Conservation (phyloP, 2,329 filamentous ascomycete genomes). For the Trichothecium sympodiale region DNA sequence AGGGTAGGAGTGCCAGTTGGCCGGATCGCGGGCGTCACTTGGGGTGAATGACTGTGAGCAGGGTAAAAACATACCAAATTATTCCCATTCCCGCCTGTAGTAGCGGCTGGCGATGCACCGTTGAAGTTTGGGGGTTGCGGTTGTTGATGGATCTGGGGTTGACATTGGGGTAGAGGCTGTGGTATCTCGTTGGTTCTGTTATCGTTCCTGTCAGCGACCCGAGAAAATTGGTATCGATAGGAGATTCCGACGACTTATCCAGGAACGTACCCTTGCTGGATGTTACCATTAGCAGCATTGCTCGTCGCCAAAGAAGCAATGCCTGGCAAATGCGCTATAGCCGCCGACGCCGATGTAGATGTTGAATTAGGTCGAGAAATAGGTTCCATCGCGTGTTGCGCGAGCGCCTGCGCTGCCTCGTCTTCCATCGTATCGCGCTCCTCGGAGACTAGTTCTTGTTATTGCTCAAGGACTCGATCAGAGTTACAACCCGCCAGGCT, state of each 20-base stretch:
- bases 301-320: conserved; percentile 33
- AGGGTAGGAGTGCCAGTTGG: no score
- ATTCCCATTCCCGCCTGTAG: conserved; percentile 13
- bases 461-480: not conserved
- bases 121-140: conserved; percentile 13
- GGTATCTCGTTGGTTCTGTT: conserved; percentile 6
- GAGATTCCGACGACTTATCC: conserved; percentile 24
- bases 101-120: conserved; percentile 20
- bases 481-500: no score
- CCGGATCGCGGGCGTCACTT: no score
- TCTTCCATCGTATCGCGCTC: conserved; percentile 4
- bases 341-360: conserved; percentile 31
- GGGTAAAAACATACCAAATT: conserved; percentile 8
- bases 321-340: conserved; percentile 31
- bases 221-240: conserved; percentile 26
- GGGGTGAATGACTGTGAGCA: conserved; percentile 1
- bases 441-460: not conserved
- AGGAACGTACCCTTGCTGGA: no score
- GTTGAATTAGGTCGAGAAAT: conserved; percentile 39
- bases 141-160: conserved; percentile 2
- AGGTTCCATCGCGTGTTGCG: conserved; percentile 30
- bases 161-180: conserved; percentile 1
- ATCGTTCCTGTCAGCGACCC: conserved; percentile 4
- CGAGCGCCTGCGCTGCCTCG: conserved; percentile 19
- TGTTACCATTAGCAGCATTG: conserved; percentile 19